Evolutionary conservation across 176 grass and related monocot genomes (phyloP), one percentile per base, ranked within the genome.

Genomic region (Avena insularis): DNA sequence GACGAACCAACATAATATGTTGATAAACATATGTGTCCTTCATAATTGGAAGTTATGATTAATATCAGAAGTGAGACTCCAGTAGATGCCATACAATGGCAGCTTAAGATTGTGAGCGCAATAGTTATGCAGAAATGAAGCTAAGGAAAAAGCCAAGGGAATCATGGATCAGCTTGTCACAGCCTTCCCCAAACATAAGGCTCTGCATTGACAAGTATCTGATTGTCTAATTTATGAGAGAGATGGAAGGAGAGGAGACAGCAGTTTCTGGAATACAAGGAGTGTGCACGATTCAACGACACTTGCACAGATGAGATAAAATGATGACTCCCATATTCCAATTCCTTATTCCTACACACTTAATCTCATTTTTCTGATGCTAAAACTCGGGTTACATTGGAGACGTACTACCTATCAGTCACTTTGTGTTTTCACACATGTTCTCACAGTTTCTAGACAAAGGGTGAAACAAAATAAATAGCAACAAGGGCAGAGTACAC

Each of bases 271-370:
- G 23, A 65, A 55, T 1, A 64, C 4, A 66, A 56, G 6, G 47
- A 67, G 21, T 54, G 12, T 9, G 17, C 53, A 77, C 53, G 48
- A 78, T 59, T 76, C 80, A 66, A 66, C 65, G 47, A 40, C 9
- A 75, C 62, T 38, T 31, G 68, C 21, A n/a, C n/a, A 87, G 74
- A 82, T 87, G 33, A 86, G 79, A 58, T 43, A 21, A 82, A 66
- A 63, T 85, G 19, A 14, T 71, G 15, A 77, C 83, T 86, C 78
- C 72, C 27, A 12, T 23, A 51, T 79, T 77, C 45, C 16, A 61
- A 46, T 53, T 79, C 46, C 40, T 71, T 55, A 63, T 53, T 73
- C 55, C 27, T 71, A 61, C 29, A 71, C 43, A 76, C 40, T 48
- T 25, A 38, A 23, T 85, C 48, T 89, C 77, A 10, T 19, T 46